These are phyloP conservation scores for Rhododendron kiyosumense DNA, from an alignment of 148 eudicot genomes.

Conservation along the genomic window DNA sequence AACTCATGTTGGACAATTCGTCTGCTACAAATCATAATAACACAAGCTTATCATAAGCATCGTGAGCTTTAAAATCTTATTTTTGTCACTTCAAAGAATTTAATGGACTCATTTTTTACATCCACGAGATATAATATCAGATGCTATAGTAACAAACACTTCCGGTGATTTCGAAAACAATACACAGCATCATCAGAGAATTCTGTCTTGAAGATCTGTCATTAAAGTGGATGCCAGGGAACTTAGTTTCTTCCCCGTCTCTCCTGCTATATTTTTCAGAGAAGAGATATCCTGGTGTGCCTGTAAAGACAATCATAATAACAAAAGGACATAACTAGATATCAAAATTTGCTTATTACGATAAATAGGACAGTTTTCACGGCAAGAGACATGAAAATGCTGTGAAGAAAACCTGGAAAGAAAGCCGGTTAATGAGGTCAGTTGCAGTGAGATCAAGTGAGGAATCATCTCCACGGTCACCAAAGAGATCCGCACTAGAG, in stretches of 20 bases:
- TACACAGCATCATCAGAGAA: conserved; percentile 35
- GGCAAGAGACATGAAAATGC: neutral
- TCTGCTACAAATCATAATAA: neutral
- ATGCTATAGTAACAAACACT: conserved; percentile 21
- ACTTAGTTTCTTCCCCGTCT: conserved; percentile 88
- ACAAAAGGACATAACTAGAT: neutral
- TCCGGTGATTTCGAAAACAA: conserved; percentile 18
- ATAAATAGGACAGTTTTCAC: neutral
- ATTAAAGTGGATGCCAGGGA: conserved; percentile 63
- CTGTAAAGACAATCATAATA: conserved; percentile 29
- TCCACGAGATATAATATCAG: conserved; percentile 13
- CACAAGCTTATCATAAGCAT: conserved; percentile 6
- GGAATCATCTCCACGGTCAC: conserved; percentile 39
- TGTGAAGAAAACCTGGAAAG: conserved; percentile 64
- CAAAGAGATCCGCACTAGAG: conserved; percentile 97
- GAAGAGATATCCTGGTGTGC: conserved; percentile 96
- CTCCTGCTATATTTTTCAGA: conserved; percentile 92
- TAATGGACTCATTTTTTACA: conserved; percentile 23
- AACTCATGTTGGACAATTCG: neutral
- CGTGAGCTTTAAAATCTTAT: conserved; percentile 13
- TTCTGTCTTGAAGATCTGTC: conserved; percentile 80
- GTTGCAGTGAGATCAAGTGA: conserved; percentile 63
- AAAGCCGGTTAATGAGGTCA: conserved; percentile 78
- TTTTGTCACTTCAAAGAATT: conserved; percentile 27
- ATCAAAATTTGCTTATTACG: neutral